Evolutionary conservation across 176 grass and related monocot genomes (phyloP), one percentile per base, ranked within the genome.

Genomic region (Rhynchospora breviuscula): DNA sequence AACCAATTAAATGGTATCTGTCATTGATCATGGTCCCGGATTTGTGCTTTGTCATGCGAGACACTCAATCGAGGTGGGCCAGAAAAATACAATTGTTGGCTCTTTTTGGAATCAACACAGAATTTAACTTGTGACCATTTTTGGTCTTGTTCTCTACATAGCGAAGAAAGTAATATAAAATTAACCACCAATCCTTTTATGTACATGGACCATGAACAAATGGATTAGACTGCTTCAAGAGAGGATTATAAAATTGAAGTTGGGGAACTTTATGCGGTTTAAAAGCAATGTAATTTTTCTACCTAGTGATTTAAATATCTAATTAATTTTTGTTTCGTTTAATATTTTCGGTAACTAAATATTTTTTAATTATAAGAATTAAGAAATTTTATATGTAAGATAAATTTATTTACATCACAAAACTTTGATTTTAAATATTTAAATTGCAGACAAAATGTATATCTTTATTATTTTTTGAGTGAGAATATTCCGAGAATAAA

Each of bases 1-100:
- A 78, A 57, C 47, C 47, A 75, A 75, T 53, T 29, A 53, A 75
- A 75, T 53, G 71, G 22, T 53, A 75, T 29, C 47, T 53, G 51
- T 78, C 48, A 57, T 35, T 33, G 26, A 17, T 33, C 12, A 56
- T 14, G 73, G 73, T 7, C 73, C 73, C 73, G 56, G n/a, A 56
- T 18, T 78, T 49, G 51, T 78, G 73, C 25, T 78, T 78, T 57
- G 51, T 78, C 73, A 57, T 78, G 73, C 73, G 18, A 78, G 51
- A 78, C 51, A 17, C 49, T 78, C 73, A 53, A 78, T 78, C 25
- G 57, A 78, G 18, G 23, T 26, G 51, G 51, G 7, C 51, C 51
- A 57, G 14, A 31, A 18, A 78, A 75, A 75, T 75, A 53, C 51
- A 78, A 78, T 78, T 78, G 13, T 57, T 56, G 73, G 51, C 5